phyloP scores from a whole-genome alignment of 345 rosid genomes.

The Bruguiera gymnorhiza region DNA sequence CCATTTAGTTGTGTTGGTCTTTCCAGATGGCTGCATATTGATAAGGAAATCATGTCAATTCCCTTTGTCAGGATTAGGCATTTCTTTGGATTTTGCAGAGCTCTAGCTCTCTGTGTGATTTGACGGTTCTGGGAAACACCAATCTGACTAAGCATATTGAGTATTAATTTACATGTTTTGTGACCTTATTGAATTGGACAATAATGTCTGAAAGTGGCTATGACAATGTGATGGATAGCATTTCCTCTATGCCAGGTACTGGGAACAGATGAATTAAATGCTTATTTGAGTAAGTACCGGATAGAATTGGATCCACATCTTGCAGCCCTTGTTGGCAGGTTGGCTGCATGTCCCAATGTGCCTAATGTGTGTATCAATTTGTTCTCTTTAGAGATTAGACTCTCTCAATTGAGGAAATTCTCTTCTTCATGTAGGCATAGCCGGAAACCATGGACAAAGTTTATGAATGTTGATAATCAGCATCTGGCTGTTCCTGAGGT shows the following conservation, averaged over 20 bases:
- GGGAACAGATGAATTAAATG: constrained; percentile 87
- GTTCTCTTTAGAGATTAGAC: neutral
- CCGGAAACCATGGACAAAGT: constrained; percentile 91
- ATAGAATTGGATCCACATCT: constrained; percentile 91
- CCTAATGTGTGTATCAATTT: neutral
- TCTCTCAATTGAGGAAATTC: constrained; percentile 3
- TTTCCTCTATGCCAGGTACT: constrained; percentile 52
- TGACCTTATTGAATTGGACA: too few species aligned
- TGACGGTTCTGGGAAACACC: neutral
- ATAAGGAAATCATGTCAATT: neutral
- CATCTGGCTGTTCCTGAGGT: constrained; percentile 96
- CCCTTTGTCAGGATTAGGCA: neutral
- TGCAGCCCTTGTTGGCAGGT: constrained; percentile 93
- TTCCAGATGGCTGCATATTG: neutral
- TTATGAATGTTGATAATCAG: constrained; percentile 78
- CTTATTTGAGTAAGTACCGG: constrained; percentile 76
- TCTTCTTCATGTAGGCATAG: constrained; percentile 55
- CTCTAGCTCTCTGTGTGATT: neutral
- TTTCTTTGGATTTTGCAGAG: neutral
- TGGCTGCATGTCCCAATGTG: neutral
- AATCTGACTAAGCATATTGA: neutral
- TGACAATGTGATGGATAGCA: neutral
- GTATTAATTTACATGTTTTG: too few species aligned
- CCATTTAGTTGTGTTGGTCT: neutral
- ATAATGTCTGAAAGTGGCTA: too few species aligned